Evolutionary conservation across 164 flowering plant species (phyloP).

Genomic region (Sedum album): DNA sequence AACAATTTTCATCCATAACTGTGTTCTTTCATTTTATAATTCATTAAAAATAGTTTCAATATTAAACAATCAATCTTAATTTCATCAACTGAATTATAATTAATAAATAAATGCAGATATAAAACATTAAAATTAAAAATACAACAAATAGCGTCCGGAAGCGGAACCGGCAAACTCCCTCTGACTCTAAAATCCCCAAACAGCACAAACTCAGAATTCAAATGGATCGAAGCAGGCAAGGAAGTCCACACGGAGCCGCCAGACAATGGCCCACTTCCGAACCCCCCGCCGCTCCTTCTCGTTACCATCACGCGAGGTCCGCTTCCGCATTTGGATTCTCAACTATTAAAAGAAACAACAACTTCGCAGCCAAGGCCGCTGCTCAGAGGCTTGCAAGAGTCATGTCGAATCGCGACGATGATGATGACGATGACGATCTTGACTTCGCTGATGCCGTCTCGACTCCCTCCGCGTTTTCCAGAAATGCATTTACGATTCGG

Average conservation of each 20-base stretch:
- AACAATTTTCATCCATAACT: too few relatives aligned
- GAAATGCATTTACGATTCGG: slow-evolving; percentile 6
- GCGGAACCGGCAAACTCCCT: too few relatives aligned
- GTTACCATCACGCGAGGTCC: slow-evolving; percentile 29
- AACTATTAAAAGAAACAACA: slow-evolving; percentile 49
- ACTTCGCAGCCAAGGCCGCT: slow-evolving; percentile 67
- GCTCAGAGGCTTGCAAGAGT: slow-evolving; percentile 79
- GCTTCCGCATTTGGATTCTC: slow-evolving; percentile 42
- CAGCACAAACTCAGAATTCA: too few relatives aligned
- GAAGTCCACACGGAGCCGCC: slow-evolving; percentile 15
- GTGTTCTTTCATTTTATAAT: too few relatives aligned
- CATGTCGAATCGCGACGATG: slow-evolving; percentile 49
- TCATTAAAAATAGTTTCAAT: too few relatives aligned
- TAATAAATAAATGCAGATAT: too few relatives aligned
- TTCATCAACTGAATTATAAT: too few relatives aligned
- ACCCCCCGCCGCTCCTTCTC: slow-evolving; percentile 23
- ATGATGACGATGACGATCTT: slow-evolving; percentile 44
- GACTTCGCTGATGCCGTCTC: slow-evolving; percentile 32
- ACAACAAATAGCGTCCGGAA: too few relatives aligned
- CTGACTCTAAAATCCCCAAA: too few relatives aligned
- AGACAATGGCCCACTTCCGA: slow-evolving; percentile 35
- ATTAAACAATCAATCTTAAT: too few relatives aligned
- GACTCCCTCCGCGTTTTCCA: too few relatives aligned
- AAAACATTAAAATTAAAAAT: too few relatives aligned
- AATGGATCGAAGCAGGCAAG: slow-evolving; percentile 32